These are phyloP conservation scores for Solanum peruvianum DNA, from an alignment of 257 asterid genomes.

Conservation along the genomic window DNA sequence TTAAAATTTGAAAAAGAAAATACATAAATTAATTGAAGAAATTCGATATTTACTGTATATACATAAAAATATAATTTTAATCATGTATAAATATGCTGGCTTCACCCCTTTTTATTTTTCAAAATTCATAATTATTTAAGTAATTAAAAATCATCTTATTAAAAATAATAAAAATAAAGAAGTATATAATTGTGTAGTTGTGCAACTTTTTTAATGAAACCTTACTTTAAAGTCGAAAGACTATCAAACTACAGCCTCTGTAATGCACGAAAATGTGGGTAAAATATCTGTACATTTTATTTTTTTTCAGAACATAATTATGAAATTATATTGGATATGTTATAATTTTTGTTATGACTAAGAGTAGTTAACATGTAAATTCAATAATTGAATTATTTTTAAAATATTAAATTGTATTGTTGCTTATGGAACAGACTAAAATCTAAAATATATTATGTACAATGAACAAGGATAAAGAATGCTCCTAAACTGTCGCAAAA, in stretches of 20 bases:
- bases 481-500: background rate
- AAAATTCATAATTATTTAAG: background rate
- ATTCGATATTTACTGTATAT: too few species aligned
- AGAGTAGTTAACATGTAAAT: background rate
- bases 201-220: background rate
- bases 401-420: background rate
- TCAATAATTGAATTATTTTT: background rate
- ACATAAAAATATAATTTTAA: too few species aligned
- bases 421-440: accelerated
- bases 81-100: background rate
- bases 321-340: background rate
- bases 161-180: background rate
- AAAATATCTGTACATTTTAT: background rate
- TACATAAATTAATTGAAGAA: too few species aligned
- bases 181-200: background rate
- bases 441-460: background rate
- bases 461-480: background rate
- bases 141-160: background rate
- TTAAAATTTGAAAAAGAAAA: background rate
- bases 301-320: accelerated
- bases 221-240: background rate
- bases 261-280: background rate
- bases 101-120: background rate
- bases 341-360: background rate
- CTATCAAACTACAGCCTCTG: background rate